A percentile compares a stretch with the other conserved stretches of the same genome.
These are phyloP conservation scores for Pythium folliculosum DNA, from an alignment of 352 stramenopile genomes.

Conservation along the genomic window DNA sequence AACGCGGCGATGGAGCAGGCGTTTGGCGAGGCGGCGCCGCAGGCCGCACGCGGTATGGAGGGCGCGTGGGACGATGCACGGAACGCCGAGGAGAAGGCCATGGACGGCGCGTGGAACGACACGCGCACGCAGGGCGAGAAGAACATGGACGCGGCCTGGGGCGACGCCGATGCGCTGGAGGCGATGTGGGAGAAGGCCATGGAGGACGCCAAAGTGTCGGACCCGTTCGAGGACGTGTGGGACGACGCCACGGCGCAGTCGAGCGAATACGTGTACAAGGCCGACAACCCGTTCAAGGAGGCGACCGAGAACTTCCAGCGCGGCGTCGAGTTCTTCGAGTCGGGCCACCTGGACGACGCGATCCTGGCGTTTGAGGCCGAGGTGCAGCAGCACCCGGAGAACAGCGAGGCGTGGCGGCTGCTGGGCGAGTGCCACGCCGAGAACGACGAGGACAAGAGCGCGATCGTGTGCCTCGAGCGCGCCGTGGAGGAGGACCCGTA, in stretches of 20 bases:
- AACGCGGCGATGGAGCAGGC: conserved; percentile 49
- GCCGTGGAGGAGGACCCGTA: conserved; percentile 95
- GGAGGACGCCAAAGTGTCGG: conserved; percentile 50
- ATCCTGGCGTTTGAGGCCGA: conserved; percentile 96
- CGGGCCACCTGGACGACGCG: conserved; percentile 90
- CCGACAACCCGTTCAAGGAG: conserved; percentile 71
- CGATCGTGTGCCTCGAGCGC: conserved; percentile 94
- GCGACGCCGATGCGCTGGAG: conserved; percentile 58
- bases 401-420: conserved; percentile 95
- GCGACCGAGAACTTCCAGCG: conserved; percentile 73
- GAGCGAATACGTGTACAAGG: conserved; percentile 75
- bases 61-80: conserved; percentile 44
- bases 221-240: conserved; percentile 83
- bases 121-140: conserved; percentile 52
- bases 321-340: conserved; percentile 84
- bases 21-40: conserved; percentile 38
- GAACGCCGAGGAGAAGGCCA: conserved; percentile 30
- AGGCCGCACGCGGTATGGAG: conserved; percentile 35
- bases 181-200: conserved; percentile 29
- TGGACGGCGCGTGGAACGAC: conserved; percentile 55
- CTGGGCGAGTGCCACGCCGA: conserved; percentile 94
- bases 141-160: conserved; percentile 59
- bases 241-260: conserved; percentile 40
- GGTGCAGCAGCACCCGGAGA: conserved; percentile 92
- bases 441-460: conserved; percentile 95